Evolutionary conservation across 31 red algal genomes (phyloP).

Genomic region (Asparagopsis taxiformis): DNA sequence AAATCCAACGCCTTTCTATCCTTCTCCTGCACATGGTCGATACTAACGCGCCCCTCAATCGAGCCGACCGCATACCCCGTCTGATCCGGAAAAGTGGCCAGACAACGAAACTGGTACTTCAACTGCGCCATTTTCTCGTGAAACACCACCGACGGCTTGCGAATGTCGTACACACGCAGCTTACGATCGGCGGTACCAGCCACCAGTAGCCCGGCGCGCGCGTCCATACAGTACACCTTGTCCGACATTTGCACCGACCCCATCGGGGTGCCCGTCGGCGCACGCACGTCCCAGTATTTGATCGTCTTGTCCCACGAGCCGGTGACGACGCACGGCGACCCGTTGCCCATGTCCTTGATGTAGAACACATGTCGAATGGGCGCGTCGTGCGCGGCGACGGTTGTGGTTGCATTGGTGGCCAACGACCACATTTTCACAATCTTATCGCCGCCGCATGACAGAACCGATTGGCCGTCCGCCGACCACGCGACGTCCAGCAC

Average conservation of each 20-base stretch:
- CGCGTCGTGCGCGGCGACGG: constrained; percentile 81
- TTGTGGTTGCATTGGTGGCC: constrained; percentile 36
- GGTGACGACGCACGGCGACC: constrained; percentile 78
- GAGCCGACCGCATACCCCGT: constrained; percentile 84
- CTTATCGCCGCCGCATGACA: constrained; percentile 86
- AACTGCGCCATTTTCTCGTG: constrained; percentile 83
- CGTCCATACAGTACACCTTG: constrained; percentile 91
- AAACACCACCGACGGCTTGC: constrained; percentile 68
- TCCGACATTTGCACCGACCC: constrained; percentile 59
- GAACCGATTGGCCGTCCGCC: constrained; percentile 75
- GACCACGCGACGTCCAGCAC: constrained; percentile 78
- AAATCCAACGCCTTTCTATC: constrained; percentile 72
- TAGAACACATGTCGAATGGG: constrained; percentile 82
- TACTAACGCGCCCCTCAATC: constrained; percentile 91
- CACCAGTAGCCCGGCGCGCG: constrained; percentile 70
- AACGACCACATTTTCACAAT: constrained; percentile 80
- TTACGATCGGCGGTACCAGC: constrained; percentile 91
- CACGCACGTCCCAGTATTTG: constrained; percentile 94
- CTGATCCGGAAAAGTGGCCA: constrained; percentile 91
- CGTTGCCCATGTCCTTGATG: constrained; percentile 68
- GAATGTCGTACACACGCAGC: constrained; percentile 83
- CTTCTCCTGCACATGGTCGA: constrained; percentile 86
- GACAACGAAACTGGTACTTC: constrained; percentile 85
- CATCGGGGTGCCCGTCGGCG: constrained; percentile 79
- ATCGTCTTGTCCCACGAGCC: constrained; percentile 94